phyloP scores from a whole-genome alignment of 2,329 filamentous ascomycete species.

The Paraconiothyrium sp. region DNA sequence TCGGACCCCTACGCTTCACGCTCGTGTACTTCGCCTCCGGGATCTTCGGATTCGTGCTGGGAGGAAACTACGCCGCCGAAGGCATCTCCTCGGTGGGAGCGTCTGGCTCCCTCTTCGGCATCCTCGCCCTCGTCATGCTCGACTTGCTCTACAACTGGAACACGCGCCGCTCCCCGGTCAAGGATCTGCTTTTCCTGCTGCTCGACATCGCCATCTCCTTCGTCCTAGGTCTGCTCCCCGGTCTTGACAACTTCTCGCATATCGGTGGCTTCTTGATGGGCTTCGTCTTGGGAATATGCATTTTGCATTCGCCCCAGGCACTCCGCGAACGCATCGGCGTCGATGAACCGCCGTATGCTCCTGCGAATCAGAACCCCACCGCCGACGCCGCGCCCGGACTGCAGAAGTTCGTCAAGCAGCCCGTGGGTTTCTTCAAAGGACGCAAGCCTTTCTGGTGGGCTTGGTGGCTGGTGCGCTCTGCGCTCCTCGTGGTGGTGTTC shows the following conservation, averaged over 20 bases:
- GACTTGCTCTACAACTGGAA: constrained; percentile 94
- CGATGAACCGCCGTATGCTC: constrained; percentile 74
- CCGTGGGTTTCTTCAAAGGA: constrained; percentile 84
- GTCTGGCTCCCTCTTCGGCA: constrained; percentile 89
- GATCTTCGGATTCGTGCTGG: constrained; percentile 95
- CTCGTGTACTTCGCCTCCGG: constrained; percentile 90
- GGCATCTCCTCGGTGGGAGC: constrained; percentile 84
- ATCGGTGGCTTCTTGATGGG: constrained; percentile 97
- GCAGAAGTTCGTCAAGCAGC: constrained; percentile 58
- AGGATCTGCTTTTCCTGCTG: constrained; percentile 87
- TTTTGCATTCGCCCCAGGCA: constrained; percentile 86
- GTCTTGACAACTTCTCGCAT: constrained; percentile 95
- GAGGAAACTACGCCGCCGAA: constrained; percentile 88
- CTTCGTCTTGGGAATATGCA: constrained; percentile 82
- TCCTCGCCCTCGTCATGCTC: constrained; percentile 86
- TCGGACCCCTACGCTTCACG: constrained; percentile 87
- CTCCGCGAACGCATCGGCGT: constrained; percentile 78
- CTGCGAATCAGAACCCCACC: constrained; percentile 57
- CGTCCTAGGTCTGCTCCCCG: constrained; percentile 88
- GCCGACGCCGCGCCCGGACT: constrained; percentile 39
- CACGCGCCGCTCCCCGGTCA: constrained; percentile 77
- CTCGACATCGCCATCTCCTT: constrained; percentile 90
- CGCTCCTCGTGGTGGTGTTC: constrained; percentile 79
- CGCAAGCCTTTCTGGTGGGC: constrained; percentile 95
- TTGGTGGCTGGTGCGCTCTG: constrained; percentile 91